Percentiles rank a stretch among this genome's conserved stretches.
phyloP scores from a whole-genome alignment of 139 green algal species.

The Picochlorum sp. region DNA sequence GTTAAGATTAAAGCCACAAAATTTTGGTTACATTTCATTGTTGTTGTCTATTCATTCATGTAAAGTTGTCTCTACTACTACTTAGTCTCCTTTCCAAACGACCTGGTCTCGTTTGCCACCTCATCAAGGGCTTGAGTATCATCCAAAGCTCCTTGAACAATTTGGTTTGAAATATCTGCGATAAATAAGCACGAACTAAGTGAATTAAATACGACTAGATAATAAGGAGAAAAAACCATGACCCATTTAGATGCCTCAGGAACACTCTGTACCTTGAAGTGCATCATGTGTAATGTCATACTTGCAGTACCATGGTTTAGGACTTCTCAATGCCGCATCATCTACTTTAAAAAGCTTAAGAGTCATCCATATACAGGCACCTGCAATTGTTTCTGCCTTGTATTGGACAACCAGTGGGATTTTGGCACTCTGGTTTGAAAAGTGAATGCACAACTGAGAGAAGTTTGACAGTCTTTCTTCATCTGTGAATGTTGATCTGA shows the following conservation, averaged over 20 bases:
- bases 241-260: too few species aligned
- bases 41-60: too few species aligned
- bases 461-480: background rate
- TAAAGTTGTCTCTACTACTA: too few species aligned
- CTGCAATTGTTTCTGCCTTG: constrained; percentile 1
- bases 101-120: too few species aligned
- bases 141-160: background rate
- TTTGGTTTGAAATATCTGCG: background rate
- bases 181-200: too few species aligned
- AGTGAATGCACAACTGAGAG: background rate
- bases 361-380: constrained; percentile 17
- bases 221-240: too few species aligned
- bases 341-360: constrained; percentile 7
- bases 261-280: too few species aligned
- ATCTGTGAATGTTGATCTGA: background rate
- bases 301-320: background rate
- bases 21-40: background rate
- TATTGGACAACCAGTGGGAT: constrained; percentile 13
- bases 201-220: too few species aligned
- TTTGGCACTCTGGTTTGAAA: constrained; percentile 6
- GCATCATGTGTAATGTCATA: background rate
- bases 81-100: too few species aligned
- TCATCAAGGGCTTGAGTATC: too few species aligned
- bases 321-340: background rate
- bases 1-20: constrained; percentile 18